These are phyloP conservation scores for Thozetella sp. DNA, from an alignment of 495 filamentous ascomycete genomes.

Conservation along the genomic window DNA sequence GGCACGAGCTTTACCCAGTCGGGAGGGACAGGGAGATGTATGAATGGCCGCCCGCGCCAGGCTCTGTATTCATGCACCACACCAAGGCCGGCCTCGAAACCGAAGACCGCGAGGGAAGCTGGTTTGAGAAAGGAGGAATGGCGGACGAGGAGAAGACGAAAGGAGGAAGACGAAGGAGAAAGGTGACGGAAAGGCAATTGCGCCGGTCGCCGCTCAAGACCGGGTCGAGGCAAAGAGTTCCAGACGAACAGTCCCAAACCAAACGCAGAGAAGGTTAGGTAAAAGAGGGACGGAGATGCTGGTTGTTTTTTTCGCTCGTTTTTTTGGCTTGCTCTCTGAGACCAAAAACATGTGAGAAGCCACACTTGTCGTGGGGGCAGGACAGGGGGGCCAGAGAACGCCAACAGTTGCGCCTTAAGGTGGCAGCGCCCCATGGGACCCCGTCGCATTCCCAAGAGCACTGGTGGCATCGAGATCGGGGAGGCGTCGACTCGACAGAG, in stretches of 20 bases:
- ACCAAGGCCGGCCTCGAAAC: too few relatives aligned
- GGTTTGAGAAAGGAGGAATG: not conserved
- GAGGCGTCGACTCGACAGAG: too few relatives aligned
- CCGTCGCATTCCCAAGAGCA: not conserved
- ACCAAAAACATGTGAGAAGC: not conserved
- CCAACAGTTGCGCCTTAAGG: slow-evolving; percentile 13
- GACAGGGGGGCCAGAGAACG: slow-evolving; percentile 7
- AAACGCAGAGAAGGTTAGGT: not conserved
- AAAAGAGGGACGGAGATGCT: not conserved
- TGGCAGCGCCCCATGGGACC: slow-evolving; percentile 7
- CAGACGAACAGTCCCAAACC: not conserved
- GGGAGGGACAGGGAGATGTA: not conserved
- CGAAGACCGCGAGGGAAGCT: not conserved
- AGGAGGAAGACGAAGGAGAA: not conserved
- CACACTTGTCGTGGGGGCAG: slow-evolving; percentile 4
- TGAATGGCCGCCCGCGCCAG: not conserved
- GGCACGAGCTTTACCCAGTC: not conserved
- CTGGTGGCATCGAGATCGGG: not conserved
- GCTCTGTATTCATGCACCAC: not conserved
- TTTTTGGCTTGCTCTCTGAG: not conserved
- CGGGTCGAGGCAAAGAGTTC: not conserved
- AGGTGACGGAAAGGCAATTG: not conserved
- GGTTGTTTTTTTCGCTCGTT: not conserved
- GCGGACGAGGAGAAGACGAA: too few relatives aligned
- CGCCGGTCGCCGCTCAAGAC: not conserved